Base-by-base conservation (phyloP, 495 filamentous ascomycete species). In the Aspergillus leporis region DNA sequence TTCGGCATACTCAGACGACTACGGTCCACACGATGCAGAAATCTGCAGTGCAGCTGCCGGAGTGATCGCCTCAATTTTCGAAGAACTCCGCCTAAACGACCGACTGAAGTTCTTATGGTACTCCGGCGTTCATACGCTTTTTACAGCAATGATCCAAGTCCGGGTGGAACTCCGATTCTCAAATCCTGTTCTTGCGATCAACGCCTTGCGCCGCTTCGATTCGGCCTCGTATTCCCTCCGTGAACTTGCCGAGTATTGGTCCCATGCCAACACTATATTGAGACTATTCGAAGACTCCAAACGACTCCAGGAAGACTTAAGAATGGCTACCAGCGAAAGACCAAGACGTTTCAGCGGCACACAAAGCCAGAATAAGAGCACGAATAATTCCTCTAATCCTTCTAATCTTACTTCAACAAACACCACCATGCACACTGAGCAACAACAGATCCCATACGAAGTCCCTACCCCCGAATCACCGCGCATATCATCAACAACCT, bases 61-160 rank as follows among this genome's bases (percentile, higher is more conserved):
- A 12, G 78, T 78, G 1, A 82, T 81, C 55, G 70, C 72, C 23
- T 79, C 75, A 22, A 83, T 85, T 58, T 77, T 78, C 56, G 73
- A 76, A 36, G 74, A 77, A 60, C 70, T 83, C 22, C 72, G 79
- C 14, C 51, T 77, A n/a, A 76, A 81, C 45, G 79, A 81, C 52
- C 73, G 74, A n/a, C 62, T 78, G 56, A 78, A 75, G 51, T 77
- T 67, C 61, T 65, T 79, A 5, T 80, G 77, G 78, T 78, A 76
- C 60, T 77, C 77, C 19, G 75, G 74, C 9, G 74, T 81, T 7
- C 72, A 78, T 51, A 77, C 74, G 1, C 62, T 79, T 16, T 80
- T 81, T 57, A 79, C 77, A 18, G 77, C 77, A 41, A 78, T 81
- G 75, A 79, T 81, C 31, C 76, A 80, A 68, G 74, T 81, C 6